Evolutionary conservation across 257 asterid genomes (phyloP).

Genomic region (Galeopsis tetrahit): DNA sequence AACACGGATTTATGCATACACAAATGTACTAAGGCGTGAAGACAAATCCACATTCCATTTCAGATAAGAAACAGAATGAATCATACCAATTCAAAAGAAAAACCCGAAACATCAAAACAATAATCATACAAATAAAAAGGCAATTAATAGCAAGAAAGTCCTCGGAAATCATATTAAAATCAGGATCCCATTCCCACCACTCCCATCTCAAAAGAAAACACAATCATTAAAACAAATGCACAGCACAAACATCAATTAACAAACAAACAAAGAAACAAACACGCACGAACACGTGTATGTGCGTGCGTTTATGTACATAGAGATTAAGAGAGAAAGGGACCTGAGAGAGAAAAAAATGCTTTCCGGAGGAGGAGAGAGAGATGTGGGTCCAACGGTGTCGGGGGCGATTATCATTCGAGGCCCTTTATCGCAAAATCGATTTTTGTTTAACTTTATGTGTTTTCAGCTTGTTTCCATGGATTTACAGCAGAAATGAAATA

Average conservation of each 20-base stretch:
- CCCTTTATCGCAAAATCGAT: constrained; percentile 32
- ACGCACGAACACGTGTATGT: constrained; percentile 20
- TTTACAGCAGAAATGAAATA: constrained; percentile 1
- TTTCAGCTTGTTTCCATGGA: constrained; percentile 24
- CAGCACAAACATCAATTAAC: constrained; percentile 16
- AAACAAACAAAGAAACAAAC: background rate
- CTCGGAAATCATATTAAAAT: constrained; percentile 33
- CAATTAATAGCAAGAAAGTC: constrained; percentile 24
- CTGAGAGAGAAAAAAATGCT: constrained; percentile 39
- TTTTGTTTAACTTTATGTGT: constrained; percentile 15
- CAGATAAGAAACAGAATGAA: constrained; percentile 41
- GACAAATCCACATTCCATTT: constrained; percentile 40
- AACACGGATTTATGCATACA: constrained; percentile 13
- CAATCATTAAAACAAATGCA: constrained; percentile 27
- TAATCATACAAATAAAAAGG: background rate
- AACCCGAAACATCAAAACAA: constrained; percentile 7
- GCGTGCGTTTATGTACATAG: constrained; percentile 7
- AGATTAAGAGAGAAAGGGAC: constrained; percentile 38
- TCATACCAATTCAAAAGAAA: constrained; percentile 34
- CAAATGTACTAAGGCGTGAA: constrained; percentile 27
- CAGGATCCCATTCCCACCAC: constrained; percentile 20
- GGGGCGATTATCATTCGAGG: constrained; percentile 42
- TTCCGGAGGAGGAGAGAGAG: constrained; percentile 40
- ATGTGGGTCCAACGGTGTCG: constrained; percentile 54
- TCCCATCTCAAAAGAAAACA: constrained; percentile 32